phyloP scores from a whole-genome alignment of 192 early-diverging fungal species.

The Entrophospora sp. region DNA sequence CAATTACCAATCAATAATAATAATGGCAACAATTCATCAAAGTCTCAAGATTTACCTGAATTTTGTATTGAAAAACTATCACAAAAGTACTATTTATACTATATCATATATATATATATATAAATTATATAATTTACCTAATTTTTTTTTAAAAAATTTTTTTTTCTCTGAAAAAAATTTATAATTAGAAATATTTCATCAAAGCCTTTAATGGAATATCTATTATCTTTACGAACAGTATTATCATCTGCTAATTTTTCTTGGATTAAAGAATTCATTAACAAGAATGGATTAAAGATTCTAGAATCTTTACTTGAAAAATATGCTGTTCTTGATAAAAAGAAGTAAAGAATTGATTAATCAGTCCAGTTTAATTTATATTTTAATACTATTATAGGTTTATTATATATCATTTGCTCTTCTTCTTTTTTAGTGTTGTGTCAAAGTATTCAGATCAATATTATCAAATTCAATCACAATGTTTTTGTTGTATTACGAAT shows the following conservation, averaged over 20 bases:
- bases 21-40: too few species aligned
- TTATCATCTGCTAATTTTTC: conserved; percentile 36
- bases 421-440: conserved; percentile 8
- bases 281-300: conserved; percentile 36
- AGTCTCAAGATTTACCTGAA: conserved; percentile 24
- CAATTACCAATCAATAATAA: too few species aligned
- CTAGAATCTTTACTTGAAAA: conserved; percentile 41
- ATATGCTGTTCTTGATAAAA: conserved; percentile 28
- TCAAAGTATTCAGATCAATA: conserved; percentile 30
- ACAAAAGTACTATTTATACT: background rate
- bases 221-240: conserved; percentile 31
- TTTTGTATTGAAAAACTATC: conserved; percentile 32
- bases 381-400: background rate
- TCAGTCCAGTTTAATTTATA: background rate
- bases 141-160: background rate
- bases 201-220: conserved; percentile 33
- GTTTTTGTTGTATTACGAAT: conserved; percentile 44
- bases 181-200: conserved; percentile 27
- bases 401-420: background rate
- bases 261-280: conserved; percentile 44
- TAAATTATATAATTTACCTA: background rate
- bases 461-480: conserved; percentile 37
- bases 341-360: conserved; percentile 27
- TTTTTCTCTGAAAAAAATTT: background rate
- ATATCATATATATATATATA: too few species aligned